phyloP scores from a whole-genome alignment of 352 stramenopile genomes.

The Phytophthora pini region DNA sequence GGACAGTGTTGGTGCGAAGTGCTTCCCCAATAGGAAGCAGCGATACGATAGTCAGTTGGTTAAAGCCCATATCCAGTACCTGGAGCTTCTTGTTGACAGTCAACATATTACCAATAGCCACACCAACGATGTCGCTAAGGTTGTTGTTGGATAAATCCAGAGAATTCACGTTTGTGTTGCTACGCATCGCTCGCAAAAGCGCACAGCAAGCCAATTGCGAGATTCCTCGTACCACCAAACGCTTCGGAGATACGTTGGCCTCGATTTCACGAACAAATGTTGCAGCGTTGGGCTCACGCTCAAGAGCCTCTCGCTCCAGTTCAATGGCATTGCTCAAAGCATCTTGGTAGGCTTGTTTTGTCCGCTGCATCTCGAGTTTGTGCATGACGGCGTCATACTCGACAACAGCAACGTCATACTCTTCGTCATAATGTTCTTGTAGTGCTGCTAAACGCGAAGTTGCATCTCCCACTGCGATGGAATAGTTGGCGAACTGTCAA shows the following conservation, averaged over 20 bases:
- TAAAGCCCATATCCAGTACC: slow-evolving; percentile 65
- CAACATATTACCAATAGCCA: slow-evolving; percentile 60
- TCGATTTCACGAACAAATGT: slow-evolving; percentile 63
- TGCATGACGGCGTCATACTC: slow-evolving; percentile 52
- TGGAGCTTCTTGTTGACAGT: slow-evolving; percentile 57
- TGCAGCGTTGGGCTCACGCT: slow-evolving; percentile 49
- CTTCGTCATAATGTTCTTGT: slow-evolving; percentile 69
- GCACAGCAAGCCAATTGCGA: slow-evolving; percentile 62
- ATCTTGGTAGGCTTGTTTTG: slow-evolving; percentile 52
- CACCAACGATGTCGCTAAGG: slow-evolving; percentile 50
- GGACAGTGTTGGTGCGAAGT: slow-evolving; percentile 50
- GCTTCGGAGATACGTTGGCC: slow-evolving; percentile 51
- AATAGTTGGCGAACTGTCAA: slow-evolving; percentile 59
- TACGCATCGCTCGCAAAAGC: slow-evolving; percentile 60
- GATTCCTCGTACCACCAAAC: slow-evolving; percentile 55
- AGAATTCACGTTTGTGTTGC: slow-evolving; percentile 59
- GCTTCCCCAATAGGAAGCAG: slow-evolving; percentile 46
- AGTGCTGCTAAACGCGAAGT: slow-evolving; percentile 49
- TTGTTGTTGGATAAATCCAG: slow-evolving; percentile 72
- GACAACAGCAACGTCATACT: slow-evolving; percentile 45
- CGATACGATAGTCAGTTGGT: slow-evolving; percentile 50
- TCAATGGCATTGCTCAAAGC: slow-evolving; percentile 45
- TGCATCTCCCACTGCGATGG: slow-evolving; percentile 53
- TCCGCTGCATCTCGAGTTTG: slow-evolving; percentile 51
- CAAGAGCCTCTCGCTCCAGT: slow-evolving; percentile 50